Evolutionary conservation across 2,329 filamentous ascomycete genomes (phyloP), one percentile per base, ranked within the genome.

Genomic region (Colletotrichum liaoningense): DNA sequence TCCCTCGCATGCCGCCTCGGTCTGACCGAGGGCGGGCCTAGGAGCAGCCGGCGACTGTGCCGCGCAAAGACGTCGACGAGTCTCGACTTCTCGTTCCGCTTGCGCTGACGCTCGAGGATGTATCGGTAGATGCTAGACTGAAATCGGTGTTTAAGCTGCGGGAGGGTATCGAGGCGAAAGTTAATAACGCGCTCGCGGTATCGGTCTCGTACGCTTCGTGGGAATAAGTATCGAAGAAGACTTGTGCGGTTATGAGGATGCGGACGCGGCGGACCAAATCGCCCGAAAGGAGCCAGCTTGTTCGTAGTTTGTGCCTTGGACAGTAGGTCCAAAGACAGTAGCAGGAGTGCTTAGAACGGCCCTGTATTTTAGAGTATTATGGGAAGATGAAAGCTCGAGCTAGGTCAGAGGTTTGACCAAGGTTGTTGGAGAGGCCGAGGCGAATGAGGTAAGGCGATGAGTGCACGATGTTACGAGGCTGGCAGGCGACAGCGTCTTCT

Each of bases 71-170:
- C 76, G 76, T 88, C 86, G 74, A 88, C 78, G 74, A 88, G 80
- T 62, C 85, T 83, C 75, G 82, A 85, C 79, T 85, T 84, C 76
- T 88, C 84, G 76, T 83, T 82, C 74, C 88, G 86, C 77, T 85
- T 88, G 60, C 84, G 86, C 82, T 94, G 92, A 63, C 90, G 89
- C 77, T 88, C 86, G 75, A 95, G 85, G 69, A 97, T 87, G 75
- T 92, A 94, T 58, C 88, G 88, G 80, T 97, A 97, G 76, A 98
- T 91, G 69, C 91, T 90, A 49, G 92, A 92, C 83, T 97, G 95
- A 9, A 94, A 84, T 66, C 88, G 87, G 80, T 92, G 90, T 79
- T 93, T 93, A 78, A 94, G 88, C 63, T 87, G 85, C 14, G 94
- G 94, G 28, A 97, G 83, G 5, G 90, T 94, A 77, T 95, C 91